Evolutionary conservation across 345 rosid genomes (phyloP), one percentile per base, ranked within the genome.

Genomic region (Cardamine resedifolia): DNA sequence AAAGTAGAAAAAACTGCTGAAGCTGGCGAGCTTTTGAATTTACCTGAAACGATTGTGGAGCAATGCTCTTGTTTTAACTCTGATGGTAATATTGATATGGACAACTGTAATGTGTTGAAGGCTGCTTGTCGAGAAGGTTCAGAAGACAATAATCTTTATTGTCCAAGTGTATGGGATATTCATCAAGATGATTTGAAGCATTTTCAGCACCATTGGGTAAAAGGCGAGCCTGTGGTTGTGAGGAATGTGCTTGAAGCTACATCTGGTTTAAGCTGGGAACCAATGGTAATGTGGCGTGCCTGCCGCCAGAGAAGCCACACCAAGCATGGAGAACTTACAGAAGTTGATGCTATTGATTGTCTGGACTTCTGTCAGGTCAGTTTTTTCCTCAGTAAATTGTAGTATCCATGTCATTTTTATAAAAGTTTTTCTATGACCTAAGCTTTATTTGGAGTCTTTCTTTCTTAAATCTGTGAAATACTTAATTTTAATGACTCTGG

Each of bases 261-360:
- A 15, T 66, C 81, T 72, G 90, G 96, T 23, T 75, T 93, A 68
- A 92, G 96, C 68, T 92, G 93, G 98, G 91, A 87, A 47, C 98
- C 97, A 31, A 68, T 81, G 84, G 96, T 92, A 57, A 87, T 88
- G 92, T 83, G 82, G 84, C 91, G 96, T 44, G 93, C 88, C 43
- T 82, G 83, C 66, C 84, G 91, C 33, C 87, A 84, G 82, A 51
- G 63, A 28, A 72, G 7, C 52, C 76, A 77, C 58, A 31, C 14
- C 16, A 85, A 80, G 34, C 84, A 82, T 60, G 81, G 11, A 4
- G 38, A 28, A 18, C 85, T 78, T 34, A 74, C 77, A 41, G 73
- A 81, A 30, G 91, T 85, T 45, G 71, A 66, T 21, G 86, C 89
- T 12, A 62, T 87, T 75, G 87, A 90, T 49, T 90, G 93, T 81